A percentile compares a stretch with the other conserved stretches of the same genome.
phyloP scores from a whole-genome alignment of 257 asterid species.

The Fraxinus excelsior region DNA sequence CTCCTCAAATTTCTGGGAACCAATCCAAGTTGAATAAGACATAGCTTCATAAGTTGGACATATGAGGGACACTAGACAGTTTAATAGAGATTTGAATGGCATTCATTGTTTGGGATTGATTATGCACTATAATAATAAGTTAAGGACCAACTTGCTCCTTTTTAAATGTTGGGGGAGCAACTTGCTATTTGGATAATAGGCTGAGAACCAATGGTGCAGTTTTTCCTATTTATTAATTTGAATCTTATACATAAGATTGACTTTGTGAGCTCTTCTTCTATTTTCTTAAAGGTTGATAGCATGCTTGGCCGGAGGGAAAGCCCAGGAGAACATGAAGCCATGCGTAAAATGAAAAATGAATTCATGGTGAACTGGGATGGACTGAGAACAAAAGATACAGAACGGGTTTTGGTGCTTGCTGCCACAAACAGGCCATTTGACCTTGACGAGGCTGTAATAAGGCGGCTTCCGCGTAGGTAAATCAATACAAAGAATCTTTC shows the following conservation, averaged over 20 bases:
- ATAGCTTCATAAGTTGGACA: neutral
- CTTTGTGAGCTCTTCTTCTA: neutral
- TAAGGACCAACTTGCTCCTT: neutral
- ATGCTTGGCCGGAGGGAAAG: conserved; percentile 49
- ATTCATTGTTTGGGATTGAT: neutral
- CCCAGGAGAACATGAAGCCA: conserved; percentile 52
- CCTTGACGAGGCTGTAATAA: conserved; percentile 58
- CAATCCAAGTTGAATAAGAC: neutral
- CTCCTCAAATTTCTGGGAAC: neutral
- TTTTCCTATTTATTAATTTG: conserved; percentile 4
- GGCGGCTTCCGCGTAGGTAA: conserved; percentile 63
- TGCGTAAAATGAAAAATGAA: conserved; percentile 59
- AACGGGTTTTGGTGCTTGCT: conserved; percentile 56
- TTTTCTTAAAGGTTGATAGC: conserved; percentile 52
- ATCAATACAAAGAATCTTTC: conserved; percentile 3
- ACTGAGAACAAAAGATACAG: conserved; percentile 49
- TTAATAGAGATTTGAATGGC: neutral
- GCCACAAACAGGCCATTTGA: conserved; percentile 62
- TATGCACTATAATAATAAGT: neutral
- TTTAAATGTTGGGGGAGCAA: neutral
- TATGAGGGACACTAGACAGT: neutral
- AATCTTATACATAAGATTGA: neutral
- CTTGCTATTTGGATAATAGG: neutral
- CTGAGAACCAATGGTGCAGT: neutral
- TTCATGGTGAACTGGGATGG: conserved; percentile 64